Conservation (phyloP, 306 rosid species). For the Sechiopsis laciniata region DNA sequence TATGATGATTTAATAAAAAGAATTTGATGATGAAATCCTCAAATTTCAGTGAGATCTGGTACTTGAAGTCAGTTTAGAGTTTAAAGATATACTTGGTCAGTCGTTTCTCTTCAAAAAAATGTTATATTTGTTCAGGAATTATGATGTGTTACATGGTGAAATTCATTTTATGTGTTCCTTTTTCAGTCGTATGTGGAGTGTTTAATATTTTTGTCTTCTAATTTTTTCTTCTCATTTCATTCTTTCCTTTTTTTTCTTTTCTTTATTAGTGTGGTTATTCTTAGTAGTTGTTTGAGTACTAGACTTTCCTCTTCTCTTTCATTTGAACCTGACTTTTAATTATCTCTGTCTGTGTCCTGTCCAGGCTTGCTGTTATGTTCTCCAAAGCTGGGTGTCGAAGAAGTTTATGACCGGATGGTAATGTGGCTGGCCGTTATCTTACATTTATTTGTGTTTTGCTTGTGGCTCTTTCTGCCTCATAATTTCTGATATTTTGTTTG, state of each 20-base stretch:
- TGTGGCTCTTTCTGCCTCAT: not conserved
- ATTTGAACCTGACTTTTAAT: conserved; percentile 19
- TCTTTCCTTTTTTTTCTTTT: too few relatives aligned
- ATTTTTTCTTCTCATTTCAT: not conserved
- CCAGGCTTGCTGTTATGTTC: conserved; percentile 89
- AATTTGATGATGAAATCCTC: not conserved
- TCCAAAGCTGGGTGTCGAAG: conserved; percentile 92
- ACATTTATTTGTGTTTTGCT: not conserved
- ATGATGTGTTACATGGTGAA: too few relatives aligned
- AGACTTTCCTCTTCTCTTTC: not conserved
- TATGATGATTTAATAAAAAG: not conserved
- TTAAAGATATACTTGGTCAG: not conserved
- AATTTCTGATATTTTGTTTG: conserved; percentile 26
- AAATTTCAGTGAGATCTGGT: not conserved
- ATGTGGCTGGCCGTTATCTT: conserved; percentile 18
- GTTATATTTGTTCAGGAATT: not conserved
- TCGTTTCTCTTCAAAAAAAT: too few relatives aligned
- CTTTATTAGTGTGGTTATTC: not conserved
- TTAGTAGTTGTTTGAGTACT: not conserved
- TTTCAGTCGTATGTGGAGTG: too few relatives aligned
- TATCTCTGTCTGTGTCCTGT: conserved; percentile 6
- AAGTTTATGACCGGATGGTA: conserved; percentile 98
- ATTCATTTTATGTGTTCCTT: too few relatives aligned
- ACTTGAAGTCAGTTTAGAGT: not conserved
- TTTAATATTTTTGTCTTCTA: too few relatives aligned